Percentiles rank a stretch among this genome's conserved stretches.
Conservation (phyloP, 176 grass and related monocot species). For the Rhynchospora breviuscula region DNA sequence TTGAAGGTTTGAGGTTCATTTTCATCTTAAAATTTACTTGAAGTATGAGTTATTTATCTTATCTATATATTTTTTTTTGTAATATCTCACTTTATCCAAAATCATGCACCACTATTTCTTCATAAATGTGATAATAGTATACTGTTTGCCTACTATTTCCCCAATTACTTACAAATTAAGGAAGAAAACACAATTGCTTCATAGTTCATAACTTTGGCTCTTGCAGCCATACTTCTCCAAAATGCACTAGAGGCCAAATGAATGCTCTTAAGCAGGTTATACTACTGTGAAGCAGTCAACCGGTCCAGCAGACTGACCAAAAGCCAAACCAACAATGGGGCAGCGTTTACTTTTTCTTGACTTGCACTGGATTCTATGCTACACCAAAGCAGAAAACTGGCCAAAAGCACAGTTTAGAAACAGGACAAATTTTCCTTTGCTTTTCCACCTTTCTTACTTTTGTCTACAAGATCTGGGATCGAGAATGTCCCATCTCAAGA, state of each 20-base stretch:
- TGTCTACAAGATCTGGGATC: neutral
- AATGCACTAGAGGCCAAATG: neutral
- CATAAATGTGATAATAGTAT: neutral
- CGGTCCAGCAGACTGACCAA: neutral
- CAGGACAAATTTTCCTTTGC: neutral
- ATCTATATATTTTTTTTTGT: neutral
- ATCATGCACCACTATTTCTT: neutral
- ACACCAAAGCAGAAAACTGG: neutral
- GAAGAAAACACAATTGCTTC: neutral
- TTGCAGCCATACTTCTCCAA: neutral
- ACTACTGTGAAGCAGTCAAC: neutral
- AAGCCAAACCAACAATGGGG: neutral
- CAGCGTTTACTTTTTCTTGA: neutral
- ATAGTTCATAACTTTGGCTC: too few species aligned
- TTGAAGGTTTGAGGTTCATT: neutral
- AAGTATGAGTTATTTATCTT: neutral
- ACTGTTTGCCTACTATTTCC: neutral
- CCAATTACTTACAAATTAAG: neutral
- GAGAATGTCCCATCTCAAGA: neutral
- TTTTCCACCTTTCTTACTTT: neutral
- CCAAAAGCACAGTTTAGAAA: too few species aligned
- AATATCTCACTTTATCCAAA: neutral
- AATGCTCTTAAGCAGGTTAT: neutral
- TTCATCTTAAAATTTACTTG: neutral
- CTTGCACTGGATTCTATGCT: neutral